Base-by-base conservation (phyloP, 768 basidiomycete genomes). In the Suillus discolor region DNA sequence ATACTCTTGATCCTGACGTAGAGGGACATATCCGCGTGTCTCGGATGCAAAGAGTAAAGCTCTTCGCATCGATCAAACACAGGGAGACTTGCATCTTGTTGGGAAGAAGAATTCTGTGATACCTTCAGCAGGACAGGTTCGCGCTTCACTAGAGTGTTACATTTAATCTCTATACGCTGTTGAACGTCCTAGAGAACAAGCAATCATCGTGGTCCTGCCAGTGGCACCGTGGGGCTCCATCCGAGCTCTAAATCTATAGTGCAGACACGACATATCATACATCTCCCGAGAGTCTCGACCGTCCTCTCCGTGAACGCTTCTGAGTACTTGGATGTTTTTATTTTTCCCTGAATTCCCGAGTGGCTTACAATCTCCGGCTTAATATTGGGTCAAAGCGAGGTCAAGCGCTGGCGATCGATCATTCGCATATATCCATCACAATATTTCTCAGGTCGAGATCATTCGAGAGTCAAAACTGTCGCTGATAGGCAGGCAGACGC, bases 171-270 rank as follows among this genome's bases (percentile, higher is more conserved):
- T 79, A 87, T 23, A 70, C 78, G 44, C 1, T 8, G 36, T 11
- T 38, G 36, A 67, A 75, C 8, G 82, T 83, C 68, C 75, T 78
- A 64, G 86, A 89, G 76, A 77, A 83, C 66, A 81, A 76, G 45
- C 81, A 89, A 61, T 91, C 93, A 94, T 90, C 76, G 89, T 93
- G 85, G 77, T 92, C 54, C 75, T 96, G 36, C 36, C 36, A 36
- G 36, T 36, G 25, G 16, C 7, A 51, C 51, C 15, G 13, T 25
- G 23, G 15, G 49, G 15, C 25, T 15, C 23, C 23, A 25, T 49
- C 47, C 13, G 15, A 51, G 49, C 15, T 16, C 47, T 49, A 23
- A 25, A 7, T 49, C 13, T 25, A 25, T 23, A 6, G 49, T 51
- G 23, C 49, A 23, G 28, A 28, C 4, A 8, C 8, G 4, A 53